These are phyloP conservation scores for Exutisphaerella laricina DNA, from an alignment of 2,329 filamentous ascomycete genomes.

Conservation along the genomic window DNA sequence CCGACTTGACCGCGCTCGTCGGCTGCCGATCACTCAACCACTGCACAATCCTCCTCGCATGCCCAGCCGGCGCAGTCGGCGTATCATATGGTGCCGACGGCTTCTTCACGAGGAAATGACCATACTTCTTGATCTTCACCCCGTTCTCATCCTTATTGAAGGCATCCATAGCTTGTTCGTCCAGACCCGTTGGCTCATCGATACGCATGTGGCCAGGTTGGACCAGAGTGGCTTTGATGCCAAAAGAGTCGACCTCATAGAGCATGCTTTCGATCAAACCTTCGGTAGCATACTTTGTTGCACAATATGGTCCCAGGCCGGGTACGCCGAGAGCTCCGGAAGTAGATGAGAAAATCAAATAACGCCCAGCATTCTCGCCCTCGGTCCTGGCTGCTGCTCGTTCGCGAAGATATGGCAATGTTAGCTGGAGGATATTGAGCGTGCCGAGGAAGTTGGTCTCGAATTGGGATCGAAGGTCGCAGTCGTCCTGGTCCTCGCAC, in stretches of 20 bases:
- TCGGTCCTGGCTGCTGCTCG: slow-evolving; percentile 44
- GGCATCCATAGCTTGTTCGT: slow-evolving; percentile 26
- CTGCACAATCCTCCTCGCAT: slow-evolving; percentile 85
- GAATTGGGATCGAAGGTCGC: slow-evolving; percentile 92
- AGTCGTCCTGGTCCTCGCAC: slow-evolving; percentile 94
- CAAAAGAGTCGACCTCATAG: slow-evolving; percentile 87
- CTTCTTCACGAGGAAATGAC: slow-evolving; percentile 85
- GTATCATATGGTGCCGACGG: slow-evolving; percentile 75
- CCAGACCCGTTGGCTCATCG: slow-evolving; percentile 59
- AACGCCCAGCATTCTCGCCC: slow-evolving; percentile 56
- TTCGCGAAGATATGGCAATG: slow-evolving; percentile 78
- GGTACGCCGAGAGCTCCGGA: slow-evolving; percentile 90
- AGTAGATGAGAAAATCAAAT: slow-evolving; percentile 91
- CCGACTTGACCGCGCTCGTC: slow-evolving; percentile 85
- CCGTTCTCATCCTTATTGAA: slow-evolving; percentile 6
- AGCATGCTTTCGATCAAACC: slow-evolving; percentile 94
- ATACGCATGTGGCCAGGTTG: slow-evolving; percentile 83
- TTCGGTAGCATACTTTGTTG: slow-evolving; percentile 95
- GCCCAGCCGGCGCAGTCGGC: slow-evolving; percentile 73
- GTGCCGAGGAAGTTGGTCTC: slow-evolving; percentile 98
- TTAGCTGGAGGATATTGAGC: slow-evolving; percentile 84
- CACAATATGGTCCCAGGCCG: slow-evolving; percentile 88
- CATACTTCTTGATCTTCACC: slow-evolving; percentile 65
- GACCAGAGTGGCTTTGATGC: slow-evolving; percentile 88
- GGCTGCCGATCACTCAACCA: slow-evolving; percentile 93